These are phyloP conservation scores for Hygrophila difformis DNA, from an alignment of 257 asterid genomes.

Conservation along the genomic window DNA sequence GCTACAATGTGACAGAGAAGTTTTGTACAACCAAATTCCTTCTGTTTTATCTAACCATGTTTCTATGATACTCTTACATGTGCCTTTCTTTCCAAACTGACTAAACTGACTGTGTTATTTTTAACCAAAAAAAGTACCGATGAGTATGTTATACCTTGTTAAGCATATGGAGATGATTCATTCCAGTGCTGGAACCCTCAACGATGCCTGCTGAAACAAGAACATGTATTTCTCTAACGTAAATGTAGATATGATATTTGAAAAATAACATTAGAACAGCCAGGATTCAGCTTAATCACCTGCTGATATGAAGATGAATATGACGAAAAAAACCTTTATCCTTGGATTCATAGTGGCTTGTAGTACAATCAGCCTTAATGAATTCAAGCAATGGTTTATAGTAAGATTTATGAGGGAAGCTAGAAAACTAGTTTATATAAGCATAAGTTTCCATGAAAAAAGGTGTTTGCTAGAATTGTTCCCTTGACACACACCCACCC, in stretches of 20 bases:
- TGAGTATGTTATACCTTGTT: slow-evolving; percentile 37
- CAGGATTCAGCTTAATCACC: slow-evolving; percentile 24
- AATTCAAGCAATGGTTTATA: slow-evolving; percentile 13
- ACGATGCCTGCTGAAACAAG: slow-evolving; percentile 18
- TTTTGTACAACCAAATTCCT: not conserved
- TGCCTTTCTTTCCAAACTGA: not conserved
- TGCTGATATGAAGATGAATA: slow-evolving; percentile 27
- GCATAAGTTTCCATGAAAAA: slow-evolving; percentile 19
- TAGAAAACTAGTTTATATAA: slow-evolving; percentile 27
- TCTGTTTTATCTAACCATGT: not conserved
- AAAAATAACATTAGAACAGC: not conserved
- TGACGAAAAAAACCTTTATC: slow-evolving; percentile 22
- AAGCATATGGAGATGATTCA: slow-evolving; percentile 19
- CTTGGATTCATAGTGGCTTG: slow-evolving; percentile 26
- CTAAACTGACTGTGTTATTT: not conserved
- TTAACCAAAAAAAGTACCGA: too few species aligned
- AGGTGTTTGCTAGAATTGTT: slow-evolving; percentile 15
- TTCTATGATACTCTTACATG: not conserved
- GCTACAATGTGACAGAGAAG: not conserved
- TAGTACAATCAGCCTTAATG: not conserved
- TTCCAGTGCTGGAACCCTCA: slow-evolving; percentile 21
- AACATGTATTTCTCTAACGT: not conserved
- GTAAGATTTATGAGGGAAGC: slow-evolving; percentile 24
- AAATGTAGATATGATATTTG: not conserved
- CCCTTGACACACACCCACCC: slow-evolving; percentile 35